Conservation (phyloP, 257 asterid genomes). For the Solanum etuberosum region DNA sequence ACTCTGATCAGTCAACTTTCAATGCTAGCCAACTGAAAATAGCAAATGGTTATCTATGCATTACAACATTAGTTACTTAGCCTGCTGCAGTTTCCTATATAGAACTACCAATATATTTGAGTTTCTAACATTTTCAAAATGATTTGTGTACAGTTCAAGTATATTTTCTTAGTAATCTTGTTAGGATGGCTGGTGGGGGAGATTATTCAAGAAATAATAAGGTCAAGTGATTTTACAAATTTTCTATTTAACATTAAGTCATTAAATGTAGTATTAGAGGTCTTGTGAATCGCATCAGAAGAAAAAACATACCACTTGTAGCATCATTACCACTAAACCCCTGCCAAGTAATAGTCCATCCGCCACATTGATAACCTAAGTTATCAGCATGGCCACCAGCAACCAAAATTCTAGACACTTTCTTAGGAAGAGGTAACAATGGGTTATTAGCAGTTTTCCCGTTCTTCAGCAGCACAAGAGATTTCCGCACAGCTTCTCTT, state of each 20-base stretch:
- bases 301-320: conserved; percentile 39
- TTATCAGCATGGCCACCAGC: conserved; percentile 86
- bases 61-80: background rate
- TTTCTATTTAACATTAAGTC: background rate
- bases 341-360: conserved; percentile 87
- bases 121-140: background rate
- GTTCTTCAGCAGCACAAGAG: conserved; percentile 77
- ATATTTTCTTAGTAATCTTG: background rate
- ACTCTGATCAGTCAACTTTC: background rate
- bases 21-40: background rate
- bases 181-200: background rate
- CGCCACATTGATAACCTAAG: conserved; percentile 90
- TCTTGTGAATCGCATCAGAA: background rate
- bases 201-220: background rate
- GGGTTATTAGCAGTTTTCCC: conserved; percentile 49
- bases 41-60: background rate
- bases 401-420: conserved; percentile 48
- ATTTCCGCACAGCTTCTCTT: conserved; percentile 82
- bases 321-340: conserved; percentile 66
- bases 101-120: background rate
- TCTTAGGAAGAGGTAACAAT: conserved; percentile 66
- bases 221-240: background rate
- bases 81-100: background rate
- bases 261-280: background rate
- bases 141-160: background rate